Evolutionary conservation across 208 protist species (phyloP), one percentile per base, ranked within the genome.

Genomic region (Borovskyia barvae): DNA sequence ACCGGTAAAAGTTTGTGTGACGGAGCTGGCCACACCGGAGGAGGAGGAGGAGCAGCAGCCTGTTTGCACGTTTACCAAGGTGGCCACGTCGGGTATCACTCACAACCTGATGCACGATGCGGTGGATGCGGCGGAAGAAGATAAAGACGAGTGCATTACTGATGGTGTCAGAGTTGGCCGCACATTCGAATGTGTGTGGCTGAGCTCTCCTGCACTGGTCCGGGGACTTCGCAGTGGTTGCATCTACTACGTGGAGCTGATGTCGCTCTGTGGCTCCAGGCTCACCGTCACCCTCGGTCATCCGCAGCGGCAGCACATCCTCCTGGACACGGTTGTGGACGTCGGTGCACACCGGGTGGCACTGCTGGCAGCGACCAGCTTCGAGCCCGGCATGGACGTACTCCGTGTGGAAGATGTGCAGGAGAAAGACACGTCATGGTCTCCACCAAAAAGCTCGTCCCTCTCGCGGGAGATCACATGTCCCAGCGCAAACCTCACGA

Each of bases 191-290:
- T 17, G 47, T 6, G 35, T 55, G 2, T 3, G 36, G 0, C 48
- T 36, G 12, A 20, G 3, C 6, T 65, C 58, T 2, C 58, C 58
- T 3, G 17, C 28, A 1, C 20, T 51, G 37, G 36, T 65, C 28
- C 20, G n/a, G 7, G 58, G 58, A 0, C 28, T 65, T 17, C 46
- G 20, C 24, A 49, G 47, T 39, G 58, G 46, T 1, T 52, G 37
- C 36, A 55, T 65, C 24, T 65, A 65, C 22, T 48, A 55, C 35
- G 47, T 65, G n/a, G 37, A 65, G 37, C 47, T 65, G 11, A 48
- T 35, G 33, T 48, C 58, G 26, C 29, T 52, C 2, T 48, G 36
- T 2, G 20, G 33, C 11, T 25, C 25, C 6, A 24, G 36, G 5
- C 47, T 22, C 7, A 22, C 39, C 17, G 58, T 55, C 5, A 25